phyloP scores from a whole-genome alignment of 768 basidiomycete genomes.

The Leccinum ochraceum region DNA sequence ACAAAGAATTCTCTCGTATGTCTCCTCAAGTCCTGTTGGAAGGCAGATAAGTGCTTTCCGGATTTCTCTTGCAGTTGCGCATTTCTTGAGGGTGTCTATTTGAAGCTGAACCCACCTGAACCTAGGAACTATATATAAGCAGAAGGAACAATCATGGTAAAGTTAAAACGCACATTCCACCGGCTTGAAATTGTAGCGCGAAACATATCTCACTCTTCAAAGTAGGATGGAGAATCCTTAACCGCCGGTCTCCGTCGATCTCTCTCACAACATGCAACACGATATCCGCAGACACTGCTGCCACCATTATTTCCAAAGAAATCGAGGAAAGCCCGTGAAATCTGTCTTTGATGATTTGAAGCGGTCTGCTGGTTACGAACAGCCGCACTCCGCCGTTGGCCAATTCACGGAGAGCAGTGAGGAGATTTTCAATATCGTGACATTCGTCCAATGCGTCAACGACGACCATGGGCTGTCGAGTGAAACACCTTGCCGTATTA shows the following conservation, averaged over 20 bases:
- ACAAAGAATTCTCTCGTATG: constrained; percentile 20
- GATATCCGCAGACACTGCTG: constrained; percentile 9
- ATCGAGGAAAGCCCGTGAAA: constrained; percentile 6
- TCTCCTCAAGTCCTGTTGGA: constrained; percentile 16
- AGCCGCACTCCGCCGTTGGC: background rate
- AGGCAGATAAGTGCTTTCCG: constrained; percentile 9
- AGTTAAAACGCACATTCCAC: constrained; percentile 11
- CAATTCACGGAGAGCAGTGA: constrained; percentile 3
- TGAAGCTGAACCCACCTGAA: constrained; percentile 24
- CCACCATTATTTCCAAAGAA: constrained; percentile 2
- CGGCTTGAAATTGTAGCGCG: background rate
- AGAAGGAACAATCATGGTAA: background rate
- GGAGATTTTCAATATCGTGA: background rate
- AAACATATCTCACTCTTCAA: constrained; percentile 9
- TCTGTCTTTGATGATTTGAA: constrained; percentile 7
- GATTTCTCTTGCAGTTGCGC: constrained; percentile 4
- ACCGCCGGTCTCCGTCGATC: constrained; percentile 1
- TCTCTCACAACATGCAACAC: constrained; percentile 5
- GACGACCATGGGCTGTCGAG: constrained; percentile 5
- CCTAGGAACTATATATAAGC: constrained; percentile 5
- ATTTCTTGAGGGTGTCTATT: constrained; percentile 11
- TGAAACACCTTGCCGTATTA: background rate
- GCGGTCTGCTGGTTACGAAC: constrained; percentile 15
- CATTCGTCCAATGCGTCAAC: constrained; percentile 25
- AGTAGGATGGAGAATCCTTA: background rate